Evolutionary conservation across 73 alveolate genomes (phyloP).

Genomic region (Paramecium octaurelia): DNA sequence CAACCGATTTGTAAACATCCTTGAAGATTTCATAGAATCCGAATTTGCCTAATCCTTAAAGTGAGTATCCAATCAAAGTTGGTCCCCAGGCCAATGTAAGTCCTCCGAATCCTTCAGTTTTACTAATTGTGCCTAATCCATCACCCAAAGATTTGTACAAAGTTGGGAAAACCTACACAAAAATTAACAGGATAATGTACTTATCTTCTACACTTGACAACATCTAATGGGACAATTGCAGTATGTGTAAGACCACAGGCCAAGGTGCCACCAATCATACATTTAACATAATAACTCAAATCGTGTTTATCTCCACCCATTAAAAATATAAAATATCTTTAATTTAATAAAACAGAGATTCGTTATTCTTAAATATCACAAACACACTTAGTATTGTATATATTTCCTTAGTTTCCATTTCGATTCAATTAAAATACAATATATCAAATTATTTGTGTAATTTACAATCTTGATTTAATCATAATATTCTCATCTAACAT

Average conservation of each 20-base stretch:
- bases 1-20: conserved; percentile 83
- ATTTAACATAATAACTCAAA: conserved; percentile 78
- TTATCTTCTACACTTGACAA: conserved; percentile 86
- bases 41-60: conserved; percentile 88
- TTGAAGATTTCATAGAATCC: conserved; percentile 95
- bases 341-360: conserved; percentile 13
- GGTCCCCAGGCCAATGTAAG: conserved; percentile 93
- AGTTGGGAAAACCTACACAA: conserved; percentile 12
- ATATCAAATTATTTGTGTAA: neutral
- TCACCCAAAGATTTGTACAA: conserved; percentile 64
- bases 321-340: neutral
- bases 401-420: neutral
- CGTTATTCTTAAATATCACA: conserved; percentile 17
- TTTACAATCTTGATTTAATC: neutral
- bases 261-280: conserved; percentile 92
- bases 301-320: conserved; percentile 76
- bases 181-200: conserved; percentile 22
- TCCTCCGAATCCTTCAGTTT: conserved; percentile 77
- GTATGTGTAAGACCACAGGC: conserved; percentile 94
- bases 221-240: conserved; percentile 84
- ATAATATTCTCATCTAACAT: neutral
- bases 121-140: conserved; percentile 70
- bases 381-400: neutral
- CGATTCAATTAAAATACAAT: neutral
- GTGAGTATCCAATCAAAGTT: conserved; percentile 84